A percentile compares a stretch with the other conserved stretches of the same genome.
Evolutionary conservation across 2,329 filamentous ascomycete species (phyloP).

Genomic region (Xylaria hypoxylon): DNA sequence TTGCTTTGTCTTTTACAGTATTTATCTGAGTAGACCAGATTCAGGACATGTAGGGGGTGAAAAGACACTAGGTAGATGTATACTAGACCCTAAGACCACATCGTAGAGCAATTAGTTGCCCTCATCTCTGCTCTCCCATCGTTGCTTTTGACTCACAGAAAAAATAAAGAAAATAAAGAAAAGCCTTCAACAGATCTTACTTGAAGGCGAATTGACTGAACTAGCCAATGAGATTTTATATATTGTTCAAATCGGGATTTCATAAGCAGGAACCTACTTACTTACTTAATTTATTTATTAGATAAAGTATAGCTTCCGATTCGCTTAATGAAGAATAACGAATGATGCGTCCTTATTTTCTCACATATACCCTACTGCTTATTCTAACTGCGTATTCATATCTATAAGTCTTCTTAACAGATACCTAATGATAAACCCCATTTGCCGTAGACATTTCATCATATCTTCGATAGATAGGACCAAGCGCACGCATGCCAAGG

Average conservation of each 20-base stretch:
- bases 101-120: not conserved
- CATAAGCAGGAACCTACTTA: conserved; percentile 3
- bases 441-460: conserved; percentile 17
- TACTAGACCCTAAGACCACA: not conserved
- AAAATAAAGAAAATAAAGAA: too few species aligned
- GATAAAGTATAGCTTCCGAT: not conserved
- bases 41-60: not conserved
- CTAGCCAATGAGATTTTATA: not conserved
- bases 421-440: not conserved
- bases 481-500: conserved; percentile 13
- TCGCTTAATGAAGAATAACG: not conserved
- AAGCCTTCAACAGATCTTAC: conserved; percentile 8
- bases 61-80: too few species aligned
- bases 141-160: not conserved
- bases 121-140: not conserved
- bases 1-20: too few species aligned
- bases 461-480: conserved; percentile 15
- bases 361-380: not conserved
- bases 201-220: not conserved
- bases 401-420: not conserved
- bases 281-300: not conserved
- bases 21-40: too few species aligned
- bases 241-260: conserved; percentile 5
- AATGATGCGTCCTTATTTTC: not conserved
- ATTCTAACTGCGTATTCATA: not conserved